Conservation (phyloP, 306 rosid species). For the Neltuma alba region DNA sequence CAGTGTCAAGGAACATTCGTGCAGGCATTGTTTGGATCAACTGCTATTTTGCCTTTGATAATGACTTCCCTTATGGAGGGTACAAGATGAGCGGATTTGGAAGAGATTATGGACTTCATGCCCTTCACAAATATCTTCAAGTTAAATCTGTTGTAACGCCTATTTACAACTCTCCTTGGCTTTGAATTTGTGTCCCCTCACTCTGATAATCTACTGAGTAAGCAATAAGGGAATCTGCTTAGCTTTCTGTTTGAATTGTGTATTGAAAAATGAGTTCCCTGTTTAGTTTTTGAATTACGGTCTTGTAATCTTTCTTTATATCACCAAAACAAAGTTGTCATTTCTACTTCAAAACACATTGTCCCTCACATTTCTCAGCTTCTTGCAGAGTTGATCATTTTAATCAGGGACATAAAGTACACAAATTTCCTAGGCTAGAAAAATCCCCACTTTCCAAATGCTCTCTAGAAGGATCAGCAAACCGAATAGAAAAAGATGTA, state of each 20-base stretch:
- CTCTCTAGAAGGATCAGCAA: conserved; percentile 49
- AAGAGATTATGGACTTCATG: conserved; percentile 71
- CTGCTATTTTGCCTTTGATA: conserved; percentile 73
- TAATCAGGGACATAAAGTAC: not conserved
- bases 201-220: not conserved
- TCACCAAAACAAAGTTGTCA: not conserved
- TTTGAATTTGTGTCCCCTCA: conserved; percentile 31
- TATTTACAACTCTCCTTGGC: conserved; percentile 85
- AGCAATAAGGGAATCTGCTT: not conserved
- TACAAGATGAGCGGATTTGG: conserved; percentile 92
- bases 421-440: conserved; percentile 16
- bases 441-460: conserved; percentile 29
- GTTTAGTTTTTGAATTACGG: not conserved
- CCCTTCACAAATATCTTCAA: conserved; percentile 69
- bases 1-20: conserved; percentile 74
- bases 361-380: not conserved
- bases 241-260: not conserved
- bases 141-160: conserved; percentile 86
- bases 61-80: conserved; percentile 78
- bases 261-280: not conserved
- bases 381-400: not conserved
- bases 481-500: conserved; percentile 44
- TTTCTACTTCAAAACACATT: not conserved
- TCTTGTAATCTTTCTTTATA: not conserved
- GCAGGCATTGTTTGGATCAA: conserved; percentile 88